These are phyloP conservation scores for Talaromyces sp. DNA, from an alignment of 2,329 filamentous ascomycete species.

Conservation along the genomic window DNA sequence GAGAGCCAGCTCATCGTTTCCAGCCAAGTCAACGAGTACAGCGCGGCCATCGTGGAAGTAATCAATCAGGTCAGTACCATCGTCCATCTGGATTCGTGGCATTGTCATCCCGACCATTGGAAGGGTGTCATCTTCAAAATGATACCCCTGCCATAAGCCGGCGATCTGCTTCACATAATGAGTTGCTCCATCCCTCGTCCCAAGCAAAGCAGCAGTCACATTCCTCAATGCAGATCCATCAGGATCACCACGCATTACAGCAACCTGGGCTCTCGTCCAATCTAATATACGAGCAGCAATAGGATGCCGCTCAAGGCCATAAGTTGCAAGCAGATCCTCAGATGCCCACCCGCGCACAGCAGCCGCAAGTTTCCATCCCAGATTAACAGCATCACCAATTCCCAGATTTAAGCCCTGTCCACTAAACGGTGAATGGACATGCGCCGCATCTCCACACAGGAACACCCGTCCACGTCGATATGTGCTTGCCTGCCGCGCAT, in stretches of 20 bases:
- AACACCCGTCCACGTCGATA: conserved; percentile 22
- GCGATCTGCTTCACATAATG: conserved; percentile 32
- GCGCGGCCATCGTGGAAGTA: conserved; percentile 33
- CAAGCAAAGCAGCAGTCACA: conserved; percentile 5
- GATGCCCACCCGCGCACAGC: conserved; percentile 46
- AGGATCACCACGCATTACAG: conserved; percentile 32
- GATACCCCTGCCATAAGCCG: conserved; percentile 40
- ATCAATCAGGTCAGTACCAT: conserved; percentile 32
- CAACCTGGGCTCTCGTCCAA: conserved; percentile 43
- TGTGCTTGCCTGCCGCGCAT: conserved; percentile 8
- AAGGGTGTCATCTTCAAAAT: conserved; percentile 27
- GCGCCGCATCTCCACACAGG: conserved; percentile 21
- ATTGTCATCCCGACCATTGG: conserved; percentile 40
- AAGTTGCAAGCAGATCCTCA: conserved; percentile 49
- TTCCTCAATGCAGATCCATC: conserved; percentile 26
- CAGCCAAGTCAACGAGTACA: conserved; percentile 17
- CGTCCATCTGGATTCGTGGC: conserved; percentile 37
- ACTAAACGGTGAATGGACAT: conserved; percentile 22
- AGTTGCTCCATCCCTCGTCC: conserved; percentile 13
- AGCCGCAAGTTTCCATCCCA: conserved; percentile 59
- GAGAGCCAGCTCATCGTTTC: not conserved
- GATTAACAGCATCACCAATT: conserved; percentile 60
- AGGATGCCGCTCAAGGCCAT: conserved; percentile 50
- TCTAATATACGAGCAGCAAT: conserved; percentile 36
- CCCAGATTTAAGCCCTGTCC: conserved; percentile 34